Base-by-base conservation (phyloP, 495 filamentous ascomycete genomes). In the Poronia punctata region DNA sequence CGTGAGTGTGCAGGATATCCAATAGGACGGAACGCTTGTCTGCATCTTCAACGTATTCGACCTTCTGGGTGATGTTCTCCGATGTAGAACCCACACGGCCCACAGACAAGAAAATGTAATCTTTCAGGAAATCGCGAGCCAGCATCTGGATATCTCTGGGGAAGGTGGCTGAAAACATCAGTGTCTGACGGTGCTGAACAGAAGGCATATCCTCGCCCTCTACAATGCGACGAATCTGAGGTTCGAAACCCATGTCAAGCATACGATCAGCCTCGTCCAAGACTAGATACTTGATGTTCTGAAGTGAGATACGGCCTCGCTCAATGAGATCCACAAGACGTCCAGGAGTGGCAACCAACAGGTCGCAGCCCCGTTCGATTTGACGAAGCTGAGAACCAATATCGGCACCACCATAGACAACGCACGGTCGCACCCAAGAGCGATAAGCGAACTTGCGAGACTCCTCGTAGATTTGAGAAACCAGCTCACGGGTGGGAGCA, bases 161-260 rank as follows among this genome's bases (percentile, higher is more conserved):
- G 78, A 98, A 98, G 37, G 92, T 98, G 57, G 90, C 90, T 16
- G 89, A 97, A 65, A 98, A 98, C 92, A 98, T 98, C 71, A 98
- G 89, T 28, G 92, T 95, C 66, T 97, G 93, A 56, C 93, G 88
- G 52, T 74, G 67, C 43, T 84, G 71, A 46, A 88, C 86, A 31
- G 68, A 65, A 24, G 93, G 92, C 92, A 97, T 96, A 59, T 98
- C 92, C 67, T 95, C 92, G 46, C 85, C 86, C 66, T 98, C 89
- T 17, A 98, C 89, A 53, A 98, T 97, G 50, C 92, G 84, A 50
- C 92, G 89, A 62, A 98, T 96, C 67, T 98, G 92, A 54, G 92
- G 92, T 74, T 98, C 92, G 75, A 98, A 98, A 84, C 92, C 92
- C 92, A 98, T 97, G 72, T 98, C 92, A 76, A 98, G 71, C 92